Evolutionary conservation across 177 flowering plant genomes (phyloP).

Genomic region (Vitis hybrid): DNA sequence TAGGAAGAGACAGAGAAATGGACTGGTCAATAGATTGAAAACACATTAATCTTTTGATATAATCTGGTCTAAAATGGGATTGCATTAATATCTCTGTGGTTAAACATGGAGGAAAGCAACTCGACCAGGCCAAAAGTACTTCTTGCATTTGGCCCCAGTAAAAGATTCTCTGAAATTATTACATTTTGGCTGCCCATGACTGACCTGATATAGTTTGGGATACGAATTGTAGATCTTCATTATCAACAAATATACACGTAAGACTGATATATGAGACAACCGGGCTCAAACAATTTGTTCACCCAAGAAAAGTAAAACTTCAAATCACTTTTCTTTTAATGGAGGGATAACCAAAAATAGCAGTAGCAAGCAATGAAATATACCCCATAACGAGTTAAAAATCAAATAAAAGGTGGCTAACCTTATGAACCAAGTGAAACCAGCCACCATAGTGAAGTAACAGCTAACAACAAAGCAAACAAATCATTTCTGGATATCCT

Average conservation of each 20-base stretch:
- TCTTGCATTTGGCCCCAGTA: background rate
- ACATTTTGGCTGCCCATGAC: slow-evolving; percentile 11
- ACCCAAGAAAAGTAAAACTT: slow-evolving; percentile 14
- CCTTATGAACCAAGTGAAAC: slow-evolving; percentile 3
- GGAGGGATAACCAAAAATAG: slow-evolving; percentile 4
- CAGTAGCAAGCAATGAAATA: background rate
- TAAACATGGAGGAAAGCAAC: slow-evolving; percentile 2
- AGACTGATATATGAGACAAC: background rate
- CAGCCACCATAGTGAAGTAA: slow-evolving; percentile 9
- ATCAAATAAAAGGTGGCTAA: slow-evolving; percentile 15
- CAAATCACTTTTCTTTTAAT: slow-evolving; percentile 6
- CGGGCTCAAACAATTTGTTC: slow-evolving; percentile 1
- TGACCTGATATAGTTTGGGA: slow-evolving; percentile 8
- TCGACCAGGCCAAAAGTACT: background rate
- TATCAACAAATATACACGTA: slow-evolving; percentile 1
- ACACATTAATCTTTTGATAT: background rate
- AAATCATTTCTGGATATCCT: slow-evolving; percentile 2
- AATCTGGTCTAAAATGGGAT: background rate
- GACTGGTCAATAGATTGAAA: too few relatives aligned
- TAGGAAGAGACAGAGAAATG: too few relatives aligned
- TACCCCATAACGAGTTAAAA: slow-evolving; percentile 1
- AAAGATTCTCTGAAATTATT: slow-evolving; percentile 23
- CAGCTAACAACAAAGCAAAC: slow-evolving; percentile 10
- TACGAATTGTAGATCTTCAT: background rate
- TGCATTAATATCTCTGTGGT: background rate